Base-by-base conservation (phyloP, 1,284 basidiomycete species). In the Leccinum pachyderme region DNA sequence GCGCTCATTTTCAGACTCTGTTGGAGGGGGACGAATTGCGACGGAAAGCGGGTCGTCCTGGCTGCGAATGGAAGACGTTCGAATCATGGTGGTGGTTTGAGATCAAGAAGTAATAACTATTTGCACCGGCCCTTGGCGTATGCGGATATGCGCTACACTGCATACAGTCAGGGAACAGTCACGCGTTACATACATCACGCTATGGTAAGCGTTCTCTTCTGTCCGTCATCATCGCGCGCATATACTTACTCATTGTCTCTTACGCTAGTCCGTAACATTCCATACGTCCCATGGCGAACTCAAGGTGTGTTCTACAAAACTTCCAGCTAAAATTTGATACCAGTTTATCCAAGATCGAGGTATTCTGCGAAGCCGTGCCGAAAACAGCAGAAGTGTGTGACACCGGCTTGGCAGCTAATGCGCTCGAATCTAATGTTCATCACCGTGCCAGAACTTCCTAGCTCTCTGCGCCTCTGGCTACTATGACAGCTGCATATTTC, bases 291-390 rank as follows among this genome's bases (percentile, higher is more conserved):
- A 91, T 63, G 96, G 96, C 27, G 96, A 99, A 65, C 77, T 99
- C 73, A 99, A 99, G 83, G 94, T 92, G 64, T 48, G 74, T 46
- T 43, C 12, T 39, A 28, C 41, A 22, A 8, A 28, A 47, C 24
- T 33, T 51, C 27, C 7, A 7, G 28, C 54, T 41, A 12, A 52
- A 53, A 33, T 24, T 24, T 43, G 25, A 48, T 49, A 37, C 37
- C 24, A 37, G 46, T 24, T 37, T 13, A 37, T 57, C 45, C 45
- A 69, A 98, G 94, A 87, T 98, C 61, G 96, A 99, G 74, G 73
- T 99, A 25, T 99, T 98, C 75, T 98, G 96, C 74, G 96, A 99
- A 72, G 86, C 93, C 7, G 91, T 94, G 15, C 96, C 96, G 12
- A 91, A 93, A 67, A 81, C 95, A 18, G 93, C 95, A 59, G 95